Evolutionary conservation across 805 yeast species (phyloP).

Genomic region (Wickerhamiella lipophila): DNA sequence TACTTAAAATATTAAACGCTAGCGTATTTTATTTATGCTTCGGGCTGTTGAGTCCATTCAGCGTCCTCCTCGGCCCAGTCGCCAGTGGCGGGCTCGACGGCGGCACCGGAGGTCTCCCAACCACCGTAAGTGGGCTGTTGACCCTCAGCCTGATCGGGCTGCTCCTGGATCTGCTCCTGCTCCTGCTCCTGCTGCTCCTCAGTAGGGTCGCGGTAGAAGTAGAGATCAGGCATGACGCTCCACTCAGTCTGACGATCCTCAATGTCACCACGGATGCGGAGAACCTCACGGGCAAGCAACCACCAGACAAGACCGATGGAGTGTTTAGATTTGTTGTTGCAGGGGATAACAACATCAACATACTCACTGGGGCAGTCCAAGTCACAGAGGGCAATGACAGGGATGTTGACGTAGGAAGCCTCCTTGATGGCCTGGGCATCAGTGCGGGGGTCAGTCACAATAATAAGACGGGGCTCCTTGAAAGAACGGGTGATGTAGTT

Average conservation of each 20-base stretch:
- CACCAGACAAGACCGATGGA: slow-evolving; percentile 99
- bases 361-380: slow-evolving; percentile 98
- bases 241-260: slow-evolving; percentile 94
- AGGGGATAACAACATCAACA: slow-evolving; percentile 99
- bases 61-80: slow-evolving; percentile 36
- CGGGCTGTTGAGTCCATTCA: slow-evolving; percentile 17
- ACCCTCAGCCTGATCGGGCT: slow-evolving; percentile 60
- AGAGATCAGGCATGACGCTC: slow-evolving; percentile 99
- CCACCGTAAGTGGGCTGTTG: slow-evolving; percentile 20
- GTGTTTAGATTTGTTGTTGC: slow-evolving; percentile 99
- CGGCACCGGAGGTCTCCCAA: slow-evolving; percentile 33
- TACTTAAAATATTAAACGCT: slow-evolving; percentile 1
- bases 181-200: slow-evolving; percentile 77
- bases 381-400: slow-evolving; percentile 98
- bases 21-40: slow-evolving; percentile 7
- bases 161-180: slow-evolving; percentile 49
- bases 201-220: slow-evolving; percentile 99
- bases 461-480: slow-evolving; percentile 99
- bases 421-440: slow-evolving; percentile 99
- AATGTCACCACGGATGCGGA: slow-evolving; percentile 95
- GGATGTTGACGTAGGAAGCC: slow-evolving; percentile 99
- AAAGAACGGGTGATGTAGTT: slow-evolving; percentile 99
- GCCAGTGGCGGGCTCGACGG: slow-evolving; percentile 31
- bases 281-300: slow-evolving; percentile 97
- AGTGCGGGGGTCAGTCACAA: slow-evolving; percentile 99